A percentile compares a stretch with the other conserved stretches of the same genome.
phyloP scores from a whole-genome alignment of 768 basidiomycete species.

The Boletellus emodensis region DNA sequence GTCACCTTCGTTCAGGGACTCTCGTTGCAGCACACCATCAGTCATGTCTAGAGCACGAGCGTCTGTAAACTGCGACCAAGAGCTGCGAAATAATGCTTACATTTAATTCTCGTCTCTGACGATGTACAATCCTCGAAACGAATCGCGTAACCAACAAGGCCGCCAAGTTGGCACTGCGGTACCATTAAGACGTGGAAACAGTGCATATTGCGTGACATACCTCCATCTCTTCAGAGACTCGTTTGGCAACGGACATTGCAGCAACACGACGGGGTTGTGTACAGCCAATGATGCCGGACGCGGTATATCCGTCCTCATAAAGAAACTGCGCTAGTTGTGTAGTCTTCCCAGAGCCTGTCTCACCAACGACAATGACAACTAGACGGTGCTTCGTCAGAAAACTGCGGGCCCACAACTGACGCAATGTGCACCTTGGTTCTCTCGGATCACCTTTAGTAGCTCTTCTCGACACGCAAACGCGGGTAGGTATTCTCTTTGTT shows the following conservation, averaged over 20 bases:
- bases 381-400: background rate
- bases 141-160: slow-evolving; percentile 93
- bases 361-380: slow-evolving; percentile 97
- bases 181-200: slow-evolving; percentile 2
- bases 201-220: slow-evolving; percentile 37
- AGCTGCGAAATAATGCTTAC: slow-evolving; percentile 41
- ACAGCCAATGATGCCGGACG: slow-evolving; percentile 88
- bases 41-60: slow-evolving; percentile 76
- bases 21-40: slow-evolving; percentile 95
- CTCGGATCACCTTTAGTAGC: slow-evolving; percentile 79
- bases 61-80: background rate
- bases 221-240: slow-evolving; percentile 99
- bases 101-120: slow-evolving; percentile 94
- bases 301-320: slow-evolving; percentile 95
- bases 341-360: slow-evolving; percentile 99
- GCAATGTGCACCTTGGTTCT: slow-evolving; percentile 77
- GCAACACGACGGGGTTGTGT: slow-evolving; percentile 98
- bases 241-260: slow-evolving; percentile 99
- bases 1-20: slow-evolving; percentile 98
- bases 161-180: slow-evolving; percentile 78
- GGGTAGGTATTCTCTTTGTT: slow-evolving; percentile 95
- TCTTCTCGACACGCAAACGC: slow-evolving; percentile 98
- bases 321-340: slow-evolving; percentile 94
- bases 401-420: no score
- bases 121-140: slow-evolving; percentile 98